phyloP scores from a whole-genome alignment of 345 rosid genomes.

The Brassica carinata region DNA sequence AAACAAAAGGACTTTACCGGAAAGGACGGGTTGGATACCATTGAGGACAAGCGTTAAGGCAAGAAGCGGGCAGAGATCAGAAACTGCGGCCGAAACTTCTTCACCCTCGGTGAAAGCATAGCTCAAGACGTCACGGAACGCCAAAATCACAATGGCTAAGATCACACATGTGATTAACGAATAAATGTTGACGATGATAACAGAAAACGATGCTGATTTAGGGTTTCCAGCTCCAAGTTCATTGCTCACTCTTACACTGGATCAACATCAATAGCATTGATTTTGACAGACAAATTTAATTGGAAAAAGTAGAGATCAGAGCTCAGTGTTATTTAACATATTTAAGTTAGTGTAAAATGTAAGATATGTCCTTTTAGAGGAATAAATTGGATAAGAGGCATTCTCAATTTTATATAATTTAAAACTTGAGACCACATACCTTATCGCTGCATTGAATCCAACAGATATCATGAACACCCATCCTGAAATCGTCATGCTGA shows the following conservation, averaged over 20 bases:
- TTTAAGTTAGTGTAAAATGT: not conserved
- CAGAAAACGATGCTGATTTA: constrained; percentile 67
- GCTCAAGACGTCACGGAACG: constrained; percentile 53
- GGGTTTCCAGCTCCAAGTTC: constrained; percentile 85
- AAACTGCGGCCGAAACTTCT: constrained; percentile 61
- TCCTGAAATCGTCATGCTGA: constrained; percentile 59
- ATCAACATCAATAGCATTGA: not conserved
- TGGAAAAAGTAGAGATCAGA: not conserved
- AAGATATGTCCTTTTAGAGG: not conserved
- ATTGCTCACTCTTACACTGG: constrained; percentile 81
- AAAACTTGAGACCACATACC: constrained; percentile 38
- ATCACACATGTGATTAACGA: constrained; percentile 51
- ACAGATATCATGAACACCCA: constrained; percentile 66
- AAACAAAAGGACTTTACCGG: constrained; percentile 45
- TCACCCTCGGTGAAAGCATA: constrained; percentile 69
- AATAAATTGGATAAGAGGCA: not conserved
- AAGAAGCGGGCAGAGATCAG: constrained; percentile 68
- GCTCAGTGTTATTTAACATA: not conserved
- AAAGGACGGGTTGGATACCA: constrained; percentile 77
- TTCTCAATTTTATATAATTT: not conserved
- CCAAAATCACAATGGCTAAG: constrained; percentile 40
- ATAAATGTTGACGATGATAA: constrained; percentile 45
- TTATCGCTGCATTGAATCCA: constrained; percentile 68
- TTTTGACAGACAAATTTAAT: not conserved
- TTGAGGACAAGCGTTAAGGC: constrained; percentile 66